phyloP scores from a whole-genome alignment of 2,329 filamentous ascomycete species.

The Fusarium sp. region DNA sequence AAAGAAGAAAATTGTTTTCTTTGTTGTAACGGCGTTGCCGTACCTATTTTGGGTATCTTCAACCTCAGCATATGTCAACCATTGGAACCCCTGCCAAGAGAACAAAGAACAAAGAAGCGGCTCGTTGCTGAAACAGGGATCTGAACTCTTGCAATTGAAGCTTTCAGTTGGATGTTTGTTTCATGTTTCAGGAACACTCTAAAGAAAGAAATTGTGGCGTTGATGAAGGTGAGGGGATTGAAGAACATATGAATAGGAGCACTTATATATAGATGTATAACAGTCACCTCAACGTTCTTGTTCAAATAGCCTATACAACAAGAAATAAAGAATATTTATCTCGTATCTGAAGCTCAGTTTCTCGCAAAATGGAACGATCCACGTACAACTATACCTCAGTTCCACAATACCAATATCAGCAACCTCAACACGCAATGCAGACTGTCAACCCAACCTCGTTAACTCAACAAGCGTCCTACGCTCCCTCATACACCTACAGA shows the following conservation, averaged over 20 bases:
- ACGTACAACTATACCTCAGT: background rate
- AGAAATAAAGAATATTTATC: background rate
- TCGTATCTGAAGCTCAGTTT: background rate
- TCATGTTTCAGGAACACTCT: background rate
- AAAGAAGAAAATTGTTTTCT: background rate
- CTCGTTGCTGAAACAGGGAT: background rate
- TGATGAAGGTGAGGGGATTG: background rate
- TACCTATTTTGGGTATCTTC: slow-evolving; percentile 15
- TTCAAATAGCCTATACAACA: fast-evolving
- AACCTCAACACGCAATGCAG: background rate
- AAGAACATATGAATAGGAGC: no score
- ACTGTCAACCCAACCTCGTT: slow-evolving; percentile 21
- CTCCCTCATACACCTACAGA: background rate
- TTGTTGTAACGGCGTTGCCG: background rate
- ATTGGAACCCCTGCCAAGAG: background rate
- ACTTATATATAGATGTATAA: background rate
- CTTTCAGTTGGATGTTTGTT: background rate
- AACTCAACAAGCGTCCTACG: background rate
- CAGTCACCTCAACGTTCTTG: background rate
- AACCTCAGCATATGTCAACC: background rate
- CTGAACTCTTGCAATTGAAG: background rate
- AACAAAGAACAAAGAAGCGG: slow-evolving; percentile 33
- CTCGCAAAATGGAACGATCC: background rate
- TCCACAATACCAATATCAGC: background rate
- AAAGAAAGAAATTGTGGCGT: slow-evolving; percentile 19